Conservation (phyloP, 1,139 yeast species). For the Kluyveromyces sp. region DNA sequence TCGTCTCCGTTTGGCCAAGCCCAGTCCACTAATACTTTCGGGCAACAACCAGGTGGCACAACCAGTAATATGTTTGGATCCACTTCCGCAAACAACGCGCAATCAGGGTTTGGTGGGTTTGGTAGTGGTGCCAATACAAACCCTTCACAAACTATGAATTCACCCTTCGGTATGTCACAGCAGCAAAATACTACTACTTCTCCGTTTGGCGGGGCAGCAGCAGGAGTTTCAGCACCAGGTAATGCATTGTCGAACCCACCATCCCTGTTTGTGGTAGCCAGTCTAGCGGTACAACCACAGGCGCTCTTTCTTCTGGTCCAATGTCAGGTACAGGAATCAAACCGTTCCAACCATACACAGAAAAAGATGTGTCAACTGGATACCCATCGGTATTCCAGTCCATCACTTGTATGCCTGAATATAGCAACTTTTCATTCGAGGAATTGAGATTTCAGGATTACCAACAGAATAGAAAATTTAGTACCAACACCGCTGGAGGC, state of each 20-base stretch:
- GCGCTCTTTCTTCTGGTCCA: conserved; percentile 33
- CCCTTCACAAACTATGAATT: conserved; percentile 26
- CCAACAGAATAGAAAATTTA: conserved; percentile 53
- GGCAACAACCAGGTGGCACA: conserved; percentile 12
- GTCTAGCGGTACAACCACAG: conserved; percentile 19
- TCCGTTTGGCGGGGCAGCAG: conserved; percentile 22
- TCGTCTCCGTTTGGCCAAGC: conserved; percentile 37
- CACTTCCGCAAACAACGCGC: conserved; percentile 20
- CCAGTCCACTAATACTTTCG: conserved; percentile 23
- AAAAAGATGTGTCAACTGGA: conserved; percentile 62
- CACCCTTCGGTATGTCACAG: conserved; percentile 32
- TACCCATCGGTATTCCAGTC: conserved; percentile 60
- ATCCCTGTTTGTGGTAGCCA: conserved; percentile 34
- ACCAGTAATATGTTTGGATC: conserved; percentile 9
- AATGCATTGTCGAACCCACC: conserved; percentile 10
- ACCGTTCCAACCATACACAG: conserved; percentile 58
- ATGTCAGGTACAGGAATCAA: conserved; percentile 67
- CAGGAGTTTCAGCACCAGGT: conserved; percentile 9
- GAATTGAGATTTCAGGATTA: conserved; percentile 89
- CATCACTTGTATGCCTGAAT: conserved; percentile 86
- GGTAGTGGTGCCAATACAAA: conserved; percentile 34
- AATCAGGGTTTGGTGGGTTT: conserved; percentile 59
- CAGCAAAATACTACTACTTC: conserved; percentile 18
- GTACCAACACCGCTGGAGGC: conserved; percentile 12
- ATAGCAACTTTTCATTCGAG: conserved; percentile 70